Evolutionary conservation across 164 flowering plant species (phyloP), one percentile per base, ranked within the genome.

Genomic region (Stephania japonica): DNA sequence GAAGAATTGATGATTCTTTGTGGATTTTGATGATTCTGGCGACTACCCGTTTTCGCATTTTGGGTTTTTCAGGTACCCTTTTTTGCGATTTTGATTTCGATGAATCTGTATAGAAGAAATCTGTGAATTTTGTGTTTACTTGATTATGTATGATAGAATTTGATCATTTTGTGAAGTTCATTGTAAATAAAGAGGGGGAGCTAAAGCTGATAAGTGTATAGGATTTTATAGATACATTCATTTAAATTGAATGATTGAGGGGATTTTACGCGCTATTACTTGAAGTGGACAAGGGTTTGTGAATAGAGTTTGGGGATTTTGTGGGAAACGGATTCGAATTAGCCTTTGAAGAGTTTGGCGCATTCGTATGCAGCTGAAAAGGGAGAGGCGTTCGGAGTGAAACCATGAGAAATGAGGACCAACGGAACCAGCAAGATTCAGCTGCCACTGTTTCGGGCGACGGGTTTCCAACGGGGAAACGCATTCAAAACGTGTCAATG

Each of bases 401-500:
- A 56, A 73, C 50, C 74, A 87, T 87, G 89, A 70, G 70, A 56
- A 75, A 79, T 68, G 87, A 84, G 62, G 72, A 50, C 72, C 82
- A 77, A 64, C 71, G 76, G 80, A 71, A 72, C 65, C 78, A 69
- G 42, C 73, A 75, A 49, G 86, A 82, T 69, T 32, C 47, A 13
- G 21, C 24, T 49, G 26, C 66, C 50, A 75, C 42, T 72, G 76
- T 59, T 66, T 47, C 78, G 2, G 49, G 65, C 21, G 68, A 50
- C 19, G 71, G 74, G 50, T 38, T 43, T 23, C 68, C 25, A 23
- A 63, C 59, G 0, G 80, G 75, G 64, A 71, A 72, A 21, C 76
- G 69, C 79, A 81, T n/a, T 68, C 76, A 78, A 49, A 82, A 87
- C 75, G 69, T 89, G 27, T 91, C 88, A 74, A 70, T 80, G 73